These are phyloP conservation scores for Carnegiea gigantea DNA, from an alignment of 179 eudicot genomes.

Conservation along the genomic window DNA sequence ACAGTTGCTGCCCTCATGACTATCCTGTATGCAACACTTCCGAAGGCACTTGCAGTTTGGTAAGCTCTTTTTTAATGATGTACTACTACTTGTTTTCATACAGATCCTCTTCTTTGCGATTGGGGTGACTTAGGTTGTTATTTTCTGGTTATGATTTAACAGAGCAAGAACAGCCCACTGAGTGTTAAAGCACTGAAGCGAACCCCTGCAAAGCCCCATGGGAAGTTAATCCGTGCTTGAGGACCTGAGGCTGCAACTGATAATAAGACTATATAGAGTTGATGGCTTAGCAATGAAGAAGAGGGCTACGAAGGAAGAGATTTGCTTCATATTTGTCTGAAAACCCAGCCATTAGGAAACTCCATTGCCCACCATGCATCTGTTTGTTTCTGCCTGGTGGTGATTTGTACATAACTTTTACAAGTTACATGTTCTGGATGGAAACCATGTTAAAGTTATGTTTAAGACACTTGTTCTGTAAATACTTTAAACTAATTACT, in stretches of 20 bases:
- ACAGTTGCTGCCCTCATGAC: conserved; percentile 85
- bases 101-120: neutral
- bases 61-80: conserved; percentile 22
- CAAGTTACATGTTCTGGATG: conserved; percentile 13
- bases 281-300: neutral
- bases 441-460: conserved; percentile 11
- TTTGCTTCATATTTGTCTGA: conserved; percentile 4
- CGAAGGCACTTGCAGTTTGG: conserved; percentile 58
- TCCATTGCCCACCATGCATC: conserved; percentile 28
- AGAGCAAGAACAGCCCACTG: conserved; percentile 80
- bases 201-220: conserved; percentile 40
- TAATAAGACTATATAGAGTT: conserved; percentile 2
- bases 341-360: conserved; percentile 9
- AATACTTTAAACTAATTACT: conserved; percentile 12
- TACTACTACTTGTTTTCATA: neutral
- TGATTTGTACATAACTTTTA: conserved; percentile 28
- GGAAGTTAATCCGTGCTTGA: conserved; percentile 33
- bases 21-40: conserved; percentile 63
- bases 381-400: conserved; percentile 29
- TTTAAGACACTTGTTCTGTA: conserved; percentile 21
- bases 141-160: conserved; percentile 23
- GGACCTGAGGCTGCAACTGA: neutral
- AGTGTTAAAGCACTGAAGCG: conserved; percentile 52
- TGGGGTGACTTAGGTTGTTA: conserved; percentile 5
- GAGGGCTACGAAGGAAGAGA: neutral